These are phyloP conservation scores for Phalaenopsis aphrodite DNA, from an alignment of 106 monocot genomes.

Conservation along the genomic window DNA sequence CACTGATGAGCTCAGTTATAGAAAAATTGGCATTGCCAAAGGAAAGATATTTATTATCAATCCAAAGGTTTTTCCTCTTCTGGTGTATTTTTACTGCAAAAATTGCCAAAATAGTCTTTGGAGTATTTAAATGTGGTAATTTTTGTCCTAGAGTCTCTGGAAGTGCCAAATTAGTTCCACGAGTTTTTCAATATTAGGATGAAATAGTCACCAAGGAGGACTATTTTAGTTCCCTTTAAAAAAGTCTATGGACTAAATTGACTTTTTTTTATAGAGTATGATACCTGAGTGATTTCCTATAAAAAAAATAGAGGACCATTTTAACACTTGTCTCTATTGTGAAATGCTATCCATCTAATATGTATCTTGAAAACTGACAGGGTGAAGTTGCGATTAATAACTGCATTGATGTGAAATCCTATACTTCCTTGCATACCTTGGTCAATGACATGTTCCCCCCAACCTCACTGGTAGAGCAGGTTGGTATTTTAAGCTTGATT, in stretches of 20 bases:
- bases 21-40: constrained; percentile 86
- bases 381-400: constrained; percentile 90
- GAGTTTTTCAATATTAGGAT: no score
- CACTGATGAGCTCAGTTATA: constrained; percentile 87
- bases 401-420: constrained; percentile 72
- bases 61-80: constrained; percentile 46
- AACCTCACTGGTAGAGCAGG: constrained; percentile 92
- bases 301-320: neutral
- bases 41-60: constrained; percentile 99
- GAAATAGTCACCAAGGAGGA: no score
- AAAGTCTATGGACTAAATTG: no score
- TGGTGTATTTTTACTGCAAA: neutral
- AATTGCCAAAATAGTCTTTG: no score
- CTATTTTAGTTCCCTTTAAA: no score
- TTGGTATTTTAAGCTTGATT: constrained; percentile 15
- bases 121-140: no score
- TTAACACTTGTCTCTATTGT: neutral
- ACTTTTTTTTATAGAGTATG: no score
- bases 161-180: no score
- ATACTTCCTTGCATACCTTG: constrained; percentile 83
- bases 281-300: no score
- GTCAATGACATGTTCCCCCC: constrained; percentile 98
- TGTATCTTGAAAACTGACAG: constrained; percentile 24
- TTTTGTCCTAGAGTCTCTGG: no score
- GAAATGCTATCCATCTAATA: neutral